A percentile compares a stretch with the other conserved stretches of the same genome.
Conservation (phyloP, 352 stramenopile species). For the Globisporangium iwayamae region DNA sequence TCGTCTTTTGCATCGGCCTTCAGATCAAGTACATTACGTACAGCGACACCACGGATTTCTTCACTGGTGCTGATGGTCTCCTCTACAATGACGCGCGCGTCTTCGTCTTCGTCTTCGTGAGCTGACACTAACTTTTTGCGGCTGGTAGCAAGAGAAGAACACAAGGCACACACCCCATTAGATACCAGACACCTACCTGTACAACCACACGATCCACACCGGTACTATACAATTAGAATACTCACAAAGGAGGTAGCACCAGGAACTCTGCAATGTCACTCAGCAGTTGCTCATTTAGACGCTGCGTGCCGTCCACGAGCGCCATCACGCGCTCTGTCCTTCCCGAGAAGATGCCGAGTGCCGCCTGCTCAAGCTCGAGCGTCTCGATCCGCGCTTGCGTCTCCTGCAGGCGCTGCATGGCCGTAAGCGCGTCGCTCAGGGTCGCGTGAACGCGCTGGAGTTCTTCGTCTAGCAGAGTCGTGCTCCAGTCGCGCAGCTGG, state of each 20-base stretch:
- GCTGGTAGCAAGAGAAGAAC: not conserved
- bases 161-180: not conserved
- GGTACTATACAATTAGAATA: not conserved
- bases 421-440: not conserved
- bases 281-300: not conserved
- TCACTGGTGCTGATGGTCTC: not conserved
- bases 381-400: not conserved
- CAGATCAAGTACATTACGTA: not conserved
- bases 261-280: not conserved
- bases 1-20: not conserved
- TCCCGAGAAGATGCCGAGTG: not conserved
- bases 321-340: not conserved
- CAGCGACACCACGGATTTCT: not conserved
- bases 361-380: constrained; percentile 1
- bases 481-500: not conserved
- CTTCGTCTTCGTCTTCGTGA: not conserved
- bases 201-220: too few relatives aligned
- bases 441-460: not conserved
- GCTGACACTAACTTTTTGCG: not conserved
- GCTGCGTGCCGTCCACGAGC: not conserved
- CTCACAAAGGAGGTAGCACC: not conserved
- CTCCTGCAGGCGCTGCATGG: not conserved
- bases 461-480: not conserved
- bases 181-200: too few relatives aligned
- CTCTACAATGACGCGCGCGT: too few relatives aligned